phyloP scores from a whole-genome alignment of 371 early-diverging fungal genomes.

The Mucor saturninus region DNA sequence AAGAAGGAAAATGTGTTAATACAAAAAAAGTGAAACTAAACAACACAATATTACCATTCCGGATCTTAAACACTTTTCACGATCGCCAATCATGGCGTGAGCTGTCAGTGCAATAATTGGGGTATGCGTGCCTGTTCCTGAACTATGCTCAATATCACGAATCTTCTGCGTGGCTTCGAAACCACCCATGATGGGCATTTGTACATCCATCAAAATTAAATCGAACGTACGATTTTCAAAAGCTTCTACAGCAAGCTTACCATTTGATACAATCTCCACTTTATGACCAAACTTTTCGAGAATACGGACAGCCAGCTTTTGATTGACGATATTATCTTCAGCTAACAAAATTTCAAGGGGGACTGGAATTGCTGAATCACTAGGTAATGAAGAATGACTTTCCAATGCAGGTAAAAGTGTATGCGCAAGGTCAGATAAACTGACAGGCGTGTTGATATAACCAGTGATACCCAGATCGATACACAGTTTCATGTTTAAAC shows the following conservation, averaged over 20 bases:
- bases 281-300: conserved; percentile 78
- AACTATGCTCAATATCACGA: conserved; percentile 61
- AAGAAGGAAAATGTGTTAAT: neutral
- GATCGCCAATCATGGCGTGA: conserved; percentile 83
- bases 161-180: conserved; percentile 79
- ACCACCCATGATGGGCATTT: conserved; percentile 82
- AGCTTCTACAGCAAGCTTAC: conserved; percentile 73
- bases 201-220: conserved; percentile 80
- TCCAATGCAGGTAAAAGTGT: conserved; percentile 74
- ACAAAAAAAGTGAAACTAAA: no score
- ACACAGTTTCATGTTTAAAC: conserved; percentile 63
- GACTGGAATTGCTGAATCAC: conserved; percentile 51
- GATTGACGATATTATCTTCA: conserved; percentile 86
- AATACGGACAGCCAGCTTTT: conserved; percentile 76
- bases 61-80: conserved; percentile 73
- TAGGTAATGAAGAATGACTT: conserved; percentile 61
- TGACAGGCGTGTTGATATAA: conserved; percentile 64
- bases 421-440: conserved; percentile 64
- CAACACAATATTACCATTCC: conserved; percentile 63
- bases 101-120: conserved; percentile 84
- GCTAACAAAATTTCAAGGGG: conserved; percentile 75
- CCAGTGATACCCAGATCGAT: conserved; percentile 70
- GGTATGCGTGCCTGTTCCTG: conserved; percentile 52
- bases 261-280: conserved; percentile 74
- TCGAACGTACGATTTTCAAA: conserved; percentile 65